These are phyloP conservation scores for Monosporascus ibericus DNA, from an alignment of 2,329 filamentous ascomycete species.

Conservation along the genomic window DNA sequence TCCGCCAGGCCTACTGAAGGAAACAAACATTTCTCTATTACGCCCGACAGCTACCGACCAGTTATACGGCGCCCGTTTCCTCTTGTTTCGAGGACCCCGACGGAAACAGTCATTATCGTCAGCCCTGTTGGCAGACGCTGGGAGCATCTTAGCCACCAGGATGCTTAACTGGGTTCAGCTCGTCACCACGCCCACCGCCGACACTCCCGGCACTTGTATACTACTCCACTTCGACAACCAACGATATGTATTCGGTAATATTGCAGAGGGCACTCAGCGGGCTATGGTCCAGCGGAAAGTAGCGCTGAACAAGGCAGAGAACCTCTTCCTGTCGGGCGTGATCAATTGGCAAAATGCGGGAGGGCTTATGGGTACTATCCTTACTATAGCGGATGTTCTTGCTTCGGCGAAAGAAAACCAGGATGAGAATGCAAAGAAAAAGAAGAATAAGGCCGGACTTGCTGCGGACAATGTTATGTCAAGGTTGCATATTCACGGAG, in stretches of 20 bases:
- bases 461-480: constrained; percentile 12
- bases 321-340: constrained; percentile 78
- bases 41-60: constrained; percentile 1
- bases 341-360: constrained; percentile 72
- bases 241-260: constrained; percentile 78
- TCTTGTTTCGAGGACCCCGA: constrained; percentile 2
- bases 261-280: constrained; percentile 81
- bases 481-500: constrained; percentile 65
- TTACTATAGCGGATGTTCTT: constrained; percentile 71
- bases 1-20: constrained; percentile 9
- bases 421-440: constrained; percentile 31
- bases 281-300: constrained; percentile 63
- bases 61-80: constrained; percentile 2
- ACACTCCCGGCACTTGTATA: constrained; percentile 76
- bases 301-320: constrained; percentile 57
- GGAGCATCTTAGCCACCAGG: constrained; percentile 6
- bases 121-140: neutral
- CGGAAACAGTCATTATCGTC: neutral
- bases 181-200: constrained; percentile 75
- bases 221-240: constrained; percentile 74
- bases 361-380: constrained; percentile 76
- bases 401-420: constrained; percentile 36
- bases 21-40: constrained; percentile 4
- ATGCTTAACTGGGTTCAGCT: constrained; percentile 76
- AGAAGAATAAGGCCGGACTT: constrained; percentile 29